Conservation (phyloP, 768 basidiomycete genomes). For the Phaffia tasmanica region DNA sequence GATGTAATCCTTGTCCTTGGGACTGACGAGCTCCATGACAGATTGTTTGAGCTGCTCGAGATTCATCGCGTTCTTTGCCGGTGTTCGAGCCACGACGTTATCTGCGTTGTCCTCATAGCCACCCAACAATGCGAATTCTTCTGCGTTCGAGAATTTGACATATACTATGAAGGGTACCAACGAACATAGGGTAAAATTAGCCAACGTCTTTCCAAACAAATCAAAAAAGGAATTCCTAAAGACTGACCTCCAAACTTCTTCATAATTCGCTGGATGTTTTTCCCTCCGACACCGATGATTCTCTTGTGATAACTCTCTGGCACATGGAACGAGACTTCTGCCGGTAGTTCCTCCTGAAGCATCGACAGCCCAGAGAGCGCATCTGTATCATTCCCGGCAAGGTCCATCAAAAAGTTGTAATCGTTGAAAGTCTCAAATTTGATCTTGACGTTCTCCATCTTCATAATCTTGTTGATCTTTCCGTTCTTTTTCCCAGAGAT, state of each 20-base stretch:
- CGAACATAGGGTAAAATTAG: too few species aligned
- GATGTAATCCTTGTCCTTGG: conserved; percentile 96
- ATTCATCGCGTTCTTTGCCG: conserved; percentile 92
- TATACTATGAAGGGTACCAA: conserved; percentile 48
- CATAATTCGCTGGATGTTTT: conserved; percentile 98
- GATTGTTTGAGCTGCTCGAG: conserved; percentile 88
- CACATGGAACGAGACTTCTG: conserved; percentile 96
- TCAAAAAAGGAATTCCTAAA: too few species aligned
- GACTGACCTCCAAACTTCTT: conserved; percentile 68
- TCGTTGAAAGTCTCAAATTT: conserved; percentile 96
- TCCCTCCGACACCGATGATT: conserved; percentile 94
- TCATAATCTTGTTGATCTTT: conserved; percentile 99
- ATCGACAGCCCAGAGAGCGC: conserved; percentile 78
- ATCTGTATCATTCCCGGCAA: conserved; percentile 70
- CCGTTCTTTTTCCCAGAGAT: conserved; percentile 99
- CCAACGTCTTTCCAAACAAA: too few species aligned
- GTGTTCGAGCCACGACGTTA: conserved; percentile 95
- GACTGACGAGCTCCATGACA: conserved; percentile 94
- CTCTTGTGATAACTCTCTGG: conserved; percentile 97
- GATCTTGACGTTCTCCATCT: conserved; percentile 91
- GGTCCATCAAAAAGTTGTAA: conserved; percentile 46
- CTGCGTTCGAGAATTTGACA: conserved; percentile 96
- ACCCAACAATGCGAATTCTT: conserved; percentile 87
- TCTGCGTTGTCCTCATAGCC: conserved; percentile 96
- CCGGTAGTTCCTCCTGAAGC: conserved; percentile 93